A percentile compares a stretch with the other conserved stretches of the same genome.
Conservation (phyloP, 2,329 filamentous ascomycete genomes). For the Diaporthe ilicicola region DNA sequence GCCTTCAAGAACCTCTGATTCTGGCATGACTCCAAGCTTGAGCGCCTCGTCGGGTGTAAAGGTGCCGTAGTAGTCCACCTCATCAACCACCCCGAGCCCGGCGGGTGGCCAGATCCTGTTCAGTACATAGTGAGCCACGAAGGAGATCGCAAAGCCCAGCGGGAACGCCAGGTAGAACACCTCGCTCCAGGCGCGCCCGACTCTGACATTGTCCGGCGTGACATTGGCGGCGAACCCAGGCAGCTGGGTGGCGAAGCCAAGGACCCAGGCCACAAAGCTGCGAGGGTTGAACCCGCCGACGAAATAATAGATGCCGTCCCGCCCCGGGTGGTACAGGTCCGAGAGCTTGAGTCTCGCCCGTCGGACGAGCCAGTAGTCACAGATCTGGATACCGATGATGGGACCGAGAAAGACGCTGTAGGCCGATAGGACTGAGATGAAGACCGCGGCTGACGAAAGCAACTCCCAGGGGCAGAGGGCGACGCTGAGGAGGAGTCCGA, state of each 20-base stretch:
- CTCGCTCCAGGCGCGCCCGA: constrained; percentile 24
- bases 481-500: constrained; percentile 47
- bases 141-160: constrained; percentile 29
- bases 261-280: constrained; percentile 31
- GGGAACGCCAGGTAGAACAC: constrained; percentile 30
- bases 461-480: constrained; percentile 59
- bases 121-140: constrained; percentile 24
- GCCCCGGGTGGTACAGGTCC: constrained; percentile 31
- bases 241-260: constrained; percentile 30
- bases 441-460: constrained; percentile 53
- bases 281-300: constrained; percentile 31
- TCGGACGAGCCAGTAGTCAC: constrained; percentile 32
- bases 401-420: constrained; percentile 41
- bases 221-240: constrained; percentile 29
- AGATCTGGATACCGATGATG: constrained; percentile 32
- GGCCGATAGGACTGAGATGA: constrained; percentile 54
- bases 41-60: constrained; percentile 26
- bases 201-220: constrained; percentile 18
- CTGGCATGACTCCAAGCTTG: constrained; percentile 18
- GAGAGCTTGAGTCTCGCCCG: constrained; percentile 30
- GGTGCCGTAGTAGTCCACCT: constrained; percentile 22
- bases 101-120: constrained; percentile 24
- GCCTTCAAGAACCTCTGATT: constrained; percentile 22
- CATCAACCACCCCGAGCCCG: constrained; percentile 16
- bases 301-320: constrained; percentile 32